Conservation (phyloP, 2,329 filamentous ascomycete genomes). For the Ophidiomyces ophidiicola region DNA sequence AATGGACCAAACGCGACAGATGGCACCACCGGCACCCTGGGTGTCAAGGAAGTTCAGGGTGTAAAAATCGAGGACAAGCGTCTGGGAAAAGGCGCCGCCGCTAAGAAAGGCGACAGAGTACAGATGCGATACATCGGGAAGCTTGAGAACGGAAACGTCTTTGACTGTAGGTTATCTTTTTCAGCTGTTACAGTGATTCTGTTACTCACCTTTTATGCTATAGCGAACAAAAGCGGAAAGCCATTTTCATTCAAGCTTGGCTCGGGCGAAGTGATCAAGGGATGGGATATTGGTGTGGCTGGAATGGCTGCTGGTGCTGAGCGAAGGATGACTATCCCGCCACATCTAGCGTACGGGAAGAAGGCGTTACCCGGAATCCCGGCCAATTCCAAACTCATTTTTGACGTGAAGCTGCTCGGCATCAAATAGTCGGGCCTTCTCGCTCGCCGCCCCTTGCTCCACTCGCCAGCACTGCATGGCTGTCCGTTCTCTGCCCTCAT, state of each 20-base stretch:
- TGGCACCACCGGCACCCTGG: constrained; percentile 43
- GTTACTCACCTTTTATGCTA: constrained; percentile 1
- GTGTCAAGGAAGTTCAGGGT: constrained; percentile 70
- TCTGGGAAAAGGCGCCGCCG: constrained; percentile 66
- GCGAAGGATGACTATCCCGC: constrained; percentile 80
- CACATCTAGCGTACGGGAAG: constrained; percentile 79
- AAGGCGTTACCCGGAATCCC: constrained; percentile 75
- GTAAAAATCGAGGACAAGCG: constrained; percentile 96
- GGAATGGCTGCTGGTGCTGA: constrained; percentile 93
- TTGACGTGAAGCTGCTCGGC: constrained; percentile 78
- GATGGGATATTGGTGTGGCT: constrained; percentile 87
- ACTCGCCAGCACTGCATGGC: neutral
- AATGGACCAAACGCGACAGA: constrained; percentile 38
- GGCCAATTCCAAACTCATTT: constrained; percentile 77
- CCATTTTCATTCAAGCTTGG: constrained; percentile 95
- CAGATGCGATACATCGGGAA: constrained; percentile 98
- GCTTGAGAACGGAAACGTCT: constrained; percentile 84
- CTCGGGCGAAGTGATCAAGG: constrained; percentile 92
- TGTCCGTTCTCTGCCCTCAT: too few relatives aligned
- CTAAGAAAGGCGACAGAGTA: constrained; percentile 81
- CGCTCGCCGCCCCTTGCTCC: neutral
- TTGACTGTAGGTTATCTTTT: constrained; percentile 59
- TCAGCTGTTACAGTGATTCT: neutral
- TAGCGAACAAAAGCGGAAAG: constrained; percentile 97
- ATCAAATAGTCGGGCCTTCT: constrained; percentile 52